Evolutionary conservation across 768 basidiomycete species (phyloP), one percentile per base, ranked within the genome.

Genomic region (Leccinum uliginosum): DNA sequence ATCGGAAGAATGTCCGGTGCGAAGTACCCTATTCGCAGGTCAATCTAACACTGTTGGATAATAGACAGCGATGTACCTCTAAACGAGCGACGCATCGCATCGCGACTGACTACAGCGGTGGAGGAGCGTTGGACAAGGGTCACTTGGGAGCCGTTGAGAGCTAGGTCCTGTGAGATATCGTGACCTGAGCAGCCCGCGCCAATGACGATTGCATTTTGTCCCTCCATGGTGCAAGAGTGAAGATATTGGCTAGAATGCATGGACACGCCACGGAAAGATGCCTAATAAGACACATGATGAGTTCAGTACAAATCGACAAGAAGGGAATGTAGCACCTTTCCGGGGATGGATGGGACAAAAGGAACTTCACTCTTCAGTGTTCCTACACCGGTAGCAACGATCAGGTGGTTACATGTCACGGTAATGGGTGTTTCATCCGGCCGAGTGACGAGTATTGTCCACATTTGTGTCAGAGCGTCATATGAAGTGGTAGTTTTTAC

Each of bases 101-200:
- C 50, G 11, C 58, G 47, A 27, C 49, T 51, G 19, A 53, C 51
- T n/a, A 59, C 50, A 17, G 58, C 49, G 2, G 58, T 59, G 17
- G 58, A 45, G 7, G 58, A 59, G 19, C 58, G 58, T 26, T 59
- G 58, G 7, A 59, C 44, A 27, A 58, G 57, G 30, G 47, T 46
- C 9, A 47, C 46, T 15, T 9, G 17, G 26, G 45, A 45, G 17
- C 57, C 58, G 8, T 19, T 44, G 24, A 34, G 46, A 14, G 58
- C 43, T 45, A 58, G 30, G 38, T 59, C 58, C 30, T 59, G 58
- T 24, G 58, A 50, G 26, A 59, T 59, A 32, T 59, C 58, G 15
- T 59, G 58, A 11, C 57, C 58, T 17, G 58, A 59, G 24, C 58
- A 59, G n/a, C 58, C 58, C n/a, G 35, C 57, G 6, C 57, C 58